Percentiles rank a stretch among this genome's conserved stretches.
These are phyloP conservation scores for Podaxis pistillaris DNA, from an alignment of 768 basidiomycete genomes.

Conservation along the genomic window DNA sequence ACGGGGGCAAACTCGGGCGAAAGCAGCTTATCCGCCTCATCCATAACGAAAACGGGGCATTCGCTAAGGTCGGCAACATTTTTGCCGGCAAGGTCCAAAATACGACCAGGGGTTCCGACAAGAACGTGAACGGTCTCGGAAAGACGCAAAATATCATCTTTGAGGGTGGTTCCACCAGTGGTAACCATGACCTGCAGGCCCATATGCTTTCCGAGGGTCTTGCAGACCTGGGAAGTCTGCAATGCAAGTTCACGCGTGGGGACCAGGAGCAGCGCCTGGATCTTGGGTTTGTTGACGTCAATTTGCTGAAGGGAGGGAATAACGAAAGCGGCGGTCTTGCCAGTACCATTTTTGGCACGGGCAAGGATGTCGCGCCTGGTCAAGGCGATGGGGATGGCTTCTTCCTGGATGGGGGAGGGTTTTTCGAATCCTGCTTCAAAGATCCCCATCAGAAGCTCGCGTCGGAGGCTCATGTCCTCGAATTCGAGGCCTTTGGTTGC, in stretches of 20 bases:
- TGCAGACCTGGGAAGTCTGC: slow-evolving; percentile 98
- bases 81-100: slow-evolving; percentile 93
- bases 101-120: slow-evolving; percentile 95
- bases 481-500: slow-evolving; percentile 93
- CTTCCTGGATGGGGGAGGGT: slow-evolving; percentile 98
- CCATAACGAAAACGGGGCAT: slow-evolving; percentile 98
- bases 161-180: slow-evolving; percentile 95
- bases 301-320: slow-evolving; percentile 95
- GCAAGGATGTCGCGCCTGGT: slow-evolving; percentile 92
- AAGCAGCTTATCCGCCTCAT: slow-evolving; percentile 97
- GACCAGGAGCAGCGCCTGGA: slow-evolving; percentile 94
- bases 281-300: slow-evolving; percentile 79
- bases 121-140: slow-evolving; percentile 91
- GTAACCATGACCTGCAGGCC: slow-evolving; percentile 98
- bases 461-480: slow-evolving; percentile 88
- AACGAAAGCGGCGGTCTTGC: slow-evolving; percentile 98
- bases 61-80: slow-evolving; percentile 90
- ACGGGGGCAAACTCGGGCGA: slow-evolving; percentile 98
- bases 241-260: slow-evolving; percentile 98
- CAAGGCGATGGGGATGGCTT: slow-evolving; percentile 94
- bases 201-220: slow-evolving; percentile 95
- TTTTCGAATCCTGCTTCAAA: slow-evolving; percentile 98
- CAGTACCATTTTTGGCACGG: slow-evolving; percentile 95
- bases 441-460: slow-evolving; percentile 99
- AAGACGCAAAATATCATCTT: slow-evolving; percentile 95